Evolutionary conservation across 495 filamentous ascomycete species (phyloP).

Genomic region (Penicillium canariense): DNA sequence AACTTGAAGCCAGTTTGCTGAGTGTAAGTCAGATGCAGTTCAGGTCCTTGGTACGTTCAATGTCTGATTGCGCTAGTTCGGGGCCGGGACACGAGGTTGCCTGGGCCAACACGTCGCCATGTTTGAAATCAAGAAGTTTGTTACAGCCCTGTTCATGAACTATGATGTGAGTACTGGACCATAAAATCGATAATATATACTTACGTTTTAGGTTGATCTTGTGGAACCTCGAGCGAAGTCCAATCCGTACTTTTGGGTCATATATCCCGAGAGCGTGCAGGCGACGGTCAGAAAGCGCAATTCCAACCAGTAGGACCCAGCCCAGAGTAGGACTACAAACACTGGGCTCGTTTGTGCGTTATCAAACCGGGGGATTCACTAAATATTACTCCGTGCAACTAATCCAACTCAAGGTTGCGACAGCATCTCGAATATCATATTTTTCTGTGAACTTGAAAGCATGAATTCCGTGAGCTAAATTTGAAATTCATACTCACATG

Average conservation of each 20-base stretch:
- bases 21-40: conserved; percentile 16
- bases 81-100: conserved; percentile 24
- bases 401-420: background rate
- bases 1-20: conserved; percentile 17
- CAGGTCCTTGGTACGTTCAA: background rate
- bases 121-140: conserved; percentile 28
- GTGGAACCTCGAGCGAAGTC: background rate
- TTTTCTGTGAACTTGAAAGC: too few relatives aligned
- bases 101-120: conserved; percentile 24
- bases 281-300: conserved; percentile 1
- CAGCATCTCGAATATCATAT: background rate
- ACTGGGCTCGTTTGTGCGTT: background rate
- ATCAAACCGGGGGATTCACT: background rate
- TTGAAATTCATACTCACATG: too few relatives aligned
- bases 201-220: background rate
- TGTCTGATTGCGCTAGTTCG: conserved; percentile 22
- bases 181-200: background rate
- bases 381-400: background rate
- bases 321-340: background rate
- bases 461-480: too few relatives aligned
- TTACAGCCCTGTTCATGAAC: conserved; percentile 10
- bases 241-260: conserved; percentile 6
- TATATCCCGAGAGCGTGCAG: conserved; percentile 10
- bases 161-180: conserved; percentile 6
- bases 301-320: background rate